Evolutionary conservation across 768 basidiomycete genomes (phyloP).

Genomic region (Amanita brunnescens): DNA sequence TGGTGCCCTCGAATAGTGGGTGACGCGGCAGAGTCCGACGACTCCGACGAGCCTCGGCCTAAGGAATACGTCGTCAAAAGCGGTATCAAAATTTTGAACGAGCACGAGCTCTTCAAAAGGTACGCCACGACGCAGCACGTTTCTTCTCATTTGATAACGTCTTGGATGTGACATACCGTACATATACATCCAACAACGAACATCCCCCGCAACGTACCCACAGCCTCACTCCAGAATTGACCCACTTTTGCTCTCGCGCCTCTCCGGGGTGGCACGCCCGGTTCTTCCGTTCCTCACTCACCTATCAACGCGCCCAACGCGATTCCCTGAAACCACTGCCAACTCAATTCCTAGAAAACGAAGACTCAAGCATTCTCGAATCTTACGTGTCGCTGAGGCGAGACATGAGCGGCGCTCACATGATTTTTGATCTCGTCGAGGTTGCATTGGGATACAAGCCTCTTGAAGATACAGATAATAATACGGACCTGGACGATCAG

Average conservation of each 20-base stretch:
- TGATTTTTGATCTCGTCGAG: slow-evolving; percentile 46
- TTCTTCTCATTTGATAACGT: background rate
- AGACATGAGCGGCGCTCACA: slow-evolving; percentile 37
- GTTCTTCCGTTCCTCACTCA: slow-evolving; percentile 28
- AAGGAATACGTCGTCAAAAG: background rate
- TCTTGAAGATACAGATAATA: slow-evolving; percentile 7
- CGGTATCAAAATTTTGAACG: slow-evolving; percentile 15
- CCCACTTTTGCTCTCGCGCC: slow-evolving; percentile 24
- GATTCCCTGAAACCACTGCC: slow-evolving; percentile 12
- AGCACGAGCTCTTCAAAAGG: slow-evolving; percentile 27
- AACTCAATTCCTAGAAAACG: slow-evolving; percentile 13
- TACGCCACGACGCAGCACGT: slow-evolving; percentile 17
- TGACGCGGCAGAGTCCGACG: background rate
- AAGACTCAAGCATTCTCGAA: slow-evolving; percentile 31
- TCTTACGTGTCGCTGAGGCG: slow-evolving; percentile 38
- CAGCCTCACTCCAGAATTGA: slow-evolving; percentile 29
- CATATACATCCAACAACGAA: no score
- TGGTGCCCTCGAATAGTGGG: background rate
- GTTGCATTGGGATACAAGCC: slow-evolving; percentile 21
- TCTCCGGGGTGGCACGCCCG: slow-evolving; percentile 30
- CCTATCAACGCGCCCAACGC: slow-evolving; percentile 26
- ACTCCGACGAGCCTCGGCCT: no score
- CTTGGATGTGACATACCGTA: slow-evolving; percentile 8
- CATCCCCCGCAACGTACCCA: no score
- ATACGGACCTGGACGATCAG: slow-evolving; percentile 11